phyloP scores from a whole-genome alignment of 768 basidiomycete genomes.

The Termitomyces sp. region DNA sequence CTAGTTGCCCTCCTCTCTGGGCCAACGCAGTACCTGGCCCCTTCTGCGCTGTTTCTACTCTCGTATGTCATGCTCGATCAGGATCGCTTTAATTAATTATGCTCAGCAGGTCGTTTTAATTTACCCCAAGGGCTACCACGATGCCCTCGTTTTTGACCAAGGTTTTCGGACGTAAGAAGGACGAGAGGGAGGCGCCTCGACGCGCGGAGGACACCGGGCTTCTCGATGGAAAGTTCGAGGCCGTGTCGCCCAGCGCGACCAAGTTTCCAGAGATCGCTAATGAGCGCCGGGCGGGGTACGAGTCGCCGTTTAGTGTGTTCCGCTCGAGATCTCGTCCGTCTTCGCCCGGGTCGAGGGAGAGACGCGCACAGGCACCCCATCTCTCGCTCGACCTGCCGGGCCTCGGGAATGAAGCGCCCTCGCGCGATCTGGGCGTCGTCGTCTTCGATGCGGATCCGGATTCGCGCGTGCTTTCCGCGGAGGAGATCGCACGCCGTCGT shows the following conservation, averaged over 20 bases:
- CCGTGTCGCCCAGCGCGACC: conserved; percentile 46
- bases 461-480: conserved; percentile 39
- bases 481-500: conserved; percentile 49
- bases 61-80: conserved; percentile 7
- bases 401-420: conserved; percentile 40
- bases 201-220: conserved; percentile 37
- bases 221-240: conserved; percentile 73
- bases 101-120: conserved; percentile 12
- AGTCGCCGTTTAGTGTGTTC: conserved; percentile 44
- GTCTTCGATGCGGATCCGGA: conserved; percentile 60
- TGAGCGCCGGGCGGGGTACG: conserved; percentile 30
- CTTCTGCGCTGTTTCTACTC: conserved; percentile 8
- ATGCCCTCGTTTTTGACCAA: conserved; percentile 74
- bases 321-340: conserved; percentile 37
- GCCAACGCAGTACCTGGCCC: conserved; percentile 11
- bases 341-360: conserved; percentile 29
- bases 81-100: conserved; percentile 1
- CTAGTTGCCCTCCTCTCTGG: conserved; percentile 3
- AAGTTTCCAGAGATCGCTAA: conserved; percentile 33
- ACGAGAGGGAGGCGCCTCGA: conserved; percentile 39
- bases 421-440: conserved; percentile 45
- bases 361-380: conserved; percentile 39
- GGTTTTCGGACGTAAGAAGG: conserved; percentile 70
- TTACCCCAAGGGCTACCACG: conserved; percentile 31
- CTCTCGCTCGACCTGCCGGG: conserved; percentile 60